phyloP scores from a whole-genome alignment of 2,329 filamentous ascomycete genomes.

The Dothidotthia symphoricarpi region DNA sequence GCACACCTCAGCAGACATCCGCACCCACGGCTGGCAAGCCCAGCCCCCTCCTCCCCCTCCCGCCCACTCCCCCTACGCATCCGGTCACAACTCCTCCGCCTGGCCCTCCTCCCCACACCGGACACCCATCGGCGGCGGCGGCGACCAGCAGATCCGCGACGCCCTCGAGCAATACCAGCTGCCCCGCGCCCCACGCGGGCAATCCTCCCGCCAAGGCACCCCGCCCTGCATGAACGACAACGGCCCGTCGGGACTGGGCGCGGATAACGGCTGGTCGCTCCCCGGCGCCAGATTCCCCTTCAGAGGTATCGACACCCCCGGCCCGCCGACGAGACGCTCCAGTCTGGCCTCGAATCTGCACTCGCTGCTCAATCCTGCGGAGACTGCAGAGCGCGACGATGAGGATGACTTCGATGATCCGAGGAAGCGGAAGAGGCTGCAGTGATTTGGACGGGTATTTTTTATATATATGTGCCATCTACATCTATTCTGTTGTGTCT shows the following conservation, averaged over 20 bases:
- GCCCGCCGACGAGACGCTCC: constrained; percentile 63
- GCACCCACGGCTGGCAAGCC: constrained; percentile 65
- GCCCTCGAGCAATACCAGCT: constrained; percentile 69
- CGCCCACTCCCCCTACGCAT: constrained; percentile 64
- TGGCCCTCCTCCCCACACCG: constrained; percentile 67
- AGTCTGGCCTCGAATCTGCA: constrained; percentile 72
- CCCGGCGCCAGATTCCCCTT: constrained; percentile 52
- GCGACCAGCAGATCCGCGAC: constrained; percentile 70
- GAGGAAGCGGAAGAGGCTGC: constrained; percentile 57
- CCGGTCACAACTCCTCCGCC: constrained; percentile 60
- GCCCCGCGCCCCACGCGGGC: constrained; percentile 51
- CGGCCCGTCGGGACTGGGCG: constrained; percentile 48
- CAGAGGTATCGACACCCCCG: constrained; percentile 52
- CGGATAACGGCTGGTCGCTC: constrained; percentile 57
- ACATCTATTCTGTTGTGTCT: no score
- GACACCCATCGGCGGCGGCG: constrained; percentile 41
- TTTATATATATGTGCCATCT: no score
- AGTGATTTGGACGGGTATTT: constrained; percentile 13
- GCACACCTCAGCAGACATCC: constrained; percentile 94
- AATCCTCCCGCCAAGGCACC: constrained; percentile 54
- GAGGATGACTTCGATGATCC: constrained; percentile 62
- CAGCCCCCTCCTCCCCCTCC: constrained; percentile 45
- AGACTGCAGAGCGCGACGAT: constrained; percentile 64
- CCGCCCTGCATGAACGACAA: constrained; percentile 47
- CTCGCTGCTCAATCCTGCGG: constrained; percentile 65